A percentile compares a stretch with the other conserved stretches of the same genome.
Conservation (phyloP, 1,284 basidiomycete species). For the Malassezia caprae region DNA sequence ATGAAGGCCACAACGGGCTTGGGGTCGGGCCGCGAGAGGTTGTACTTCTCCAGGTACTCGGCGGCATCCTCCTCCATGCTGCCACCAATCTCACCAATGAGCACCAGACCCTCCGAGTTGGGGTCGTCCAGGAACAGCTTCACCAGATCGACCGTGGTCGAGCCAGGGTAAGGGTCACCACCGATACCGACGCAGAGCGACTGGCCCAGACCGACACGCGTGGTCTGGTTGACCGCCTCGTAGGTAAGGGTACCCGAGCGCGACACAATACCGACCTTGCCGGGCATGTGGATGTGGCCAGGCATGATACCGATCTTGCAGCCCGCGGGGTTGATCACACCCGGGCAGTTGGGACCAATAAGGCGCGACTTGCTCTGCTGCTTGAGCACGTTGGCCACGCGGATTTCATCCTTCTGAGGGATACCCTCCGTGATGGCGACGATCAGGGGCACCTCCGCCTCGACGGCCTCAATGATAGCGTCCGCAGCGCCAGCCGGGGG, state of each 20-base stretch:
- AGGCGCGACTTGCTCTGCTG: conserved; percentile 89
- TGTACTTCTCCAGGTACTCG: conserved; percentile 83
- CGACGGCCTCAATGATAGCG: conserved; percentile 47
- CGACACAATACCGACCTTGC: conserved; percentile 73
- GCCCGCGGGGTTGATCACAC: conserved; percentile 84
- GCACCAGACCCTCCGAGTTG: conserved; percentile 65
- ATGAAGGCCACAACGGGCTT: conserved; percentile 98
- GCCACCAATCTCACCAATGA: conserved; percentile 98
- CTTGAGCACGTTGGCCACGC: conserved; percentile 79
- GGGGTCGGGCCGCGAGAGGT: conserved; percentile 72
- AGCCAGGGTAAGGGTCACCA: conserved; percentile 93
- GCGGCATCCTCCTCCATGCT: conserved; percentile 99
- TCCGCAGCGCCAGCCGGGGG: conserved; percentile 45
- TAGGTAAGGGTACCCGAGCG: conserved; percentile 47
- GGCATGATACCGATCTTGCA: conserved; percentile 99
- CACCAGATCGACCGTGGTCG: conserved; percentile 91
- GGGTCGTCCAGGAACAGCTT: conserved; percentile 92
- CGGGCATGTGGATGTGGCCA: conserved; percentile 89
- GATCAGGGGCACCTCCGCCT: conserved; percentile 45
- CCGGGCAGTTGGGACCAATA: conserved; percentile 80
- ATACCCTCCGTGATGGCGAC: conserved; percentile 48
- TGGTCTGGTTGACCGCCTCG: conserved; percentile 63
- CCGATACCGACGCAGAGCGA: conserved; percentile 95
- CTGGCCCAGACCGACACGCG: conserved; percentile 88
- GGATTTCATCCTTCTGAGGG: conserved; percentile 45